These are phyloP conservation scores for Alternaria burnsii DNA, from an alignment of 2,329 filamentous ascomycete species.

Conservation along the genomic window DNA sequence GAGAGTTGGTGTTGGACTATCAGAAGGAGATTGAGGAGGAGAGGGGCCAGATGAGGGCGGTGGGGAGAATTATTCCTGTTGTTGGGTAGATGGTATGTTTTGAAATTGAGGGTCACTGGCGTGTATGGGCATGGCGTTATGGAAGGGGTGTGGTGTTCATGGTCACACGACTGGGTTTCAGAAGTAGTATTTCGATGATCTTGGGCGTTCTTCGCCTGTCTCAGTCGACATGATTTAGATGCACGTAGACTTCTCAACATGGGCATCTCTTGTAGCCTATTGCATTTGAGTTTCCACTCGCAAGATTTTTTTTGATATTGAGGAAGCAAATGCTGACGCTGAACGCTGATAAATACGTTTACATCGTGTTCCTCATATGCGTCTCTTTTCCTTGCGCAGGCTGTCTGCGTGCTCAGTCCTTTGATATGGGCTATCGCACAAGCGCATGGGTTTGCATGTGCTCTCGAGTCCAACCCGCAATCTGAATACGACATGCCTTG, in stretches of 20 bases:
- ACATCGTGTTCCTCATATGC: not conserved
- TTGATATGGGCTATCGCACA: not conserved
- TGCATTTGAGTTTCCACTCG: no score
- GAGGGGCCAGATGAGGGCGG: slow-evolving; percentile 7
- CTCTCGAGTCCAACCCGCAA: not conserved
- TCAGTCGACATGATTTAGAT: not conserved
- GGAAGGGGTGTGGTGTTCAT: not conserved
- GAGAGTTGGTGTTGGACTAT: slow-evolving; percentile 47
- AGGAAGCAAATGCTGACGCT: not conserved
- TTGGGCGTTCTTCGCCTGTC: not conserved
- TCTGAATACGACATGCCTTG: not conserved
- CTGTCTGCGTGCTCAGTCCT: not conserved
- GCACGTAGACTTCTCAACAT: not conserved
- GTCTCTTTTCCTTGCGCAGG: not conserved
- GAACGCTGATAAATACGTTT: not conserved
- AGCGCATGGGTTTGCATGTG: not conserved
- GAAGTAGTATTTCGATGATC: not conserved
- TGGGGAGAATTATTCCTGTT: slow-evolving; percentile 36
- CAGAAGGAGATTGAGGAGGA: slow-evolving; percentile 31
- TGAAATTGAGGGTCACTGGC: not conserved
- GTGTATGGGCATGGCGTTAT: not conserved
- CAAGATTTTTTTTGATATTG: not conserved
- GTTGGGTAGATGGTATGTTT: slow-evolving; percentile 18
- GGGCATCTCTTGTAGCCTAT: not conserved
- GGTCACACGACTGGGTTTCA: not conserved